Percentiles rank a stretch among this genome's conserved stretches.
Conservation (phyloP, 139 green algal genomes). For the Chlamydomonas incerta region DNA sequence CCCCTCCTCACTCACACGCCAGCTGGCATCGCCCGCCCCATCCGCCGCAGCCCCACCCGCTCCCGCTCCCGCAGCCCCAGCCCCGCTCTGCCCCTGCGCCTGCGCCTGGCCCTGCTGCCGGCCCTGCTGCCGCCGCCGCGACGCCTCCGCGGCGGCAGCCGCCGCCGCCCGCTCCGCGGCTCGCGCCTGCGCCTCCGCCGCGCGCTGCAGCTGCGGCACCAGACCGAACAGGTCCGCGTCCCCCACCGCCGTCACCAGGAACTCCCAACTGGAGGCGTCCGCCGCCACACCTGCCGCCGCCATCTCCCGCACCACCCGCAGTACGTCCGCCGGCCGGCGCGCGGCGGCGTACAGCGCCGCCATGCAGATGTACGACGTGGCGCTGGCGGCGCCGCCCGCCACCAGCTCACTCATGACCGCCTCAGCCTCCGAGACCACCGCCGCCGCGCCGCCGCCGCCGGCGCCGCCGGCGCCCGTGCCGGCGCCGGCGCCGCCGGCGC, state of each 20-base stretch:
- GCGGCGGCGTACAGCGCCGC: slow-evolving; percentile 48
- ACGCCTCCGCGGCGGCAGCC: not conserved
- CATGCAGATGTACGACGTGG: slow-evolving; percentile 5
- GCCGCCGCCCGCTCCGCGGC: no score
- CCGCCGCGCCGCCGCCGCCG: not conserved
- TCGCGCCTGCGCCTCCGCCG: not conserved
- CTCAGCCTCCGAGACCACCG: not conserved
- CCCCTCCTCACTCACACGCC: no score
- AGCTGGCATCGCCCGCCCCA: no score
- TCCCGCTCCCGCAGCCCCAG: no score
- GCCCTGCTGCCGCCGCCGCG: not conserved
- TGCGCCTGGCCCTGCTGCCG: not conserved
- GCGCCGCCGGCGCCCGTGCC: not conserved
- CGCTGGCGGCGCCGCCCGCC: not conserved
- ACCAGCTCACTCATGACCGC: slow-evolving; percentile 19
- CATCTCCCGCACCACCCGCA: not conserved
- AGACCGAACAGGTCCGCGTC: slow-evolving; percentile 1
- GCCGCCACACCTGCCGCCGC: not conserved
- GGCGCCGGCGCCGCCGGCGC: not conserved
- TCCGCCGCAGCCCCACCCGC: no score
- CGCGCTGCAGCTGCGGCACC: slow-evolving; percentile 9
- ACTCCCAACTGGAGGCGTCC: not conserved
- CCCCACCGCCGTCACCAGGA: not conserved
- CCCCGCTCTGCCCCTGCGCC: not conserved
- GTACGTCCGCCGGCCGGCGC: slow-evolving; percentile 38